Base-by-base conservation (phyloP, 2,329 filamentous ascomycete genomes). In the Talaromyces sp. region DNA sequence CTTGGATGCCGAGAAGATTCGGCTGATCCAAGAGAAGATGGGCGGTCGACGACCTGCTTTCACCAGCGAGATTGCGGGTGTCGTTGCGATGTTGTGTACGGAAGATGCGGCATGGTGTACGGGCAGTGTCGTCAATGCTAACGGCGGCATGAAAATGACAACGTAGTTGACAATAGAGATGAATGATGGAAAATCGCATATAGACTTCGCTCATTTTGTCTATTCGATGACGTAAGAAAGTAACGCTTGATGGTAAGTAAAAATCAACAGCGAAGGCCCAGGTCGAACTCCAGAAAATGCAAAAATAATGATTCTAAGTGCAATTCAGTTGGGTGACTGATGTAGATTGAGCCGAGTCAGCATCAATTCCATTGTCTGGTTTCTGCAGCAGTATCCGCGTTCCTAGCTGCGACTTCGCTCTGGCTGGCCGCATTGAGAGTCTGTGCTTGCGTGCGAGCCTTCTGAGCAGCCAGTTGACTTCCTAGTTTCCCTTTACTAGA, bases 111-210 rank as follows among this genome's bases (percentile, higher is more conserved):
- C 82, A 7, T 94, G 91, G 91, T 89, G 87, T 72, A 95, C 91
- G 0, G 91, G 91, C 1, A 90, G 89, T 76, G 89, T 93, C 27
- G 85, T 95, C 3, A 91, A 89, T 78, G 90, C 91, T 7, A 94
- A 94, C 73, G 91, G 91, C 1, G 91, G 91, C 6, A 88, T 92
- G 86, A 84, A 82, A 67, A 85, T 88, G 78, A 81, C 78, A 63
- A 56, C 65, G 25, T 74, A 70, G 25, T 34, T 45, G 40, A n/a
- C 6, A 29, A 29, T 5, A 4, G 19, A 38, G 31, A 59, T 45
- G 3, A 58, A 27, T 58, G 56, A 58, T 25, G 56, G 19, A 31
- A n/a, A 1, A 19, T 40, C 10, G 38, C 49, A 31, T 3, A 45
- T 6, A 27, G 25, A 59, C 6, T 40, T 36, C 1, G 17, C 56